Evolutionary conservation across 1,284 basidiomycete species (phyloP).

Genomic region (Pulveroboletus sp.): DNA sequence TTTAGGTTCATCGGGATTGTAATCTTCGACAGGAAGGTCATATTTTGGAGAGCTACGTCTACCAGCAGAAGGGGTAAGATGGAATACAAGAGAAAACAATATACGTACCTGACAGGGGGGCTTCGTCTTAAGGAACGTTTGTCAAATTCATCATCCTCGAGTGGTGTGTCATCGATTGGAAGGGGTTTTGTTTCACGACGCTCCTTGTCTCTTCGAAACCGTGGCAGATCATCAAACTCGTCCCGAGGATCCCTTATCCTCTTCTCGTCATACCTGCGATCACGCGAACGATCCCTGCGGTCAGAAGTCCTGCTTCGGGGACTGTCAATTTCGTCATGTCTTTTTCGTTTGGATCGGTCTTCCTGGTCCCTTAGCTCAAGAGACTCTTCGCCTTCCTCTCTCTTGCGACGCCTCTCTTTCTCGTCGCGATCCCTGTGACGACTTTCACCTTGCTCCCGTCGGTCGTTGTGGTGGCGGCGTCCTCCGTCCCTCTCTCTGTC

Average conservation of each 20-base stretch:
- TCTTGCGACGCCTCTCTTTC: conserved; percentile 57
- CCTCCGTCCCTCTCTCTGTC: conserved; percentile 45
- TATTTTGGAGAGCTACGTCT: conserved; percentile 76
- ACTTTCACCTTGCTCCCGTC: conserved; percentile 46
- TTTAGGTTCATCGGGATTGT: conserved; percentile 74
- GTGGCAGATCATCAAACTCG: conserved; percentile 56
- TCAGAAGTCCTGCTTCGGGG: conserved; percentile 51
- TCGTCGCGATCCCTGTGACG: conserved; percentile 49
- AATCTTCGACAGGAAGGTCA: conserved; percentile 62
- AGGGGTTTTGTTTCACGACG: conserved; percentile 34
- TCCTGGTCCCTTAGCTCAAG: conserved; percentile 44
- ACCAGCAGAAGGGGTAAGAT: conserved; percentile 11
- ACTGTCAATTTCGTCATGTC: conserved; percentile 55
- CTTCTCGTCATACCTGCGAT: conserved; percentile 55
- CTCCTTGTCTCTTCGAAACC: conserved; percentile 44
- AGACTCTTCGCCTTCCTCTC: conserved; percentile 54
- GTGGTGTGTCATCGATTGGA: conserved; percentile 33
- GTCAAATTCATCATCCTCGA: conserved; percentile 38
- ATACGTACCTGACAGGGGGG: conserved; percentile 45
- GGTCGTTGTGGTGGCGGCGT: conserved; percentile 52
- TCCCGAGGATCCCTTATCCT: conserved; percentile 55
- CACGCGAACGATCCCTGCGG: conserved; percentile 54
- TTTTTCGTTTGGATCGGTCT: conserved; percentile 60
- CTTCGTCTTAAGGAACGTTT: conserved; percentile 35
- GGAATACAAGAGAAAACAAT: conserved; percentile 14